Percentiles rank a stretch among this genome's conserved stretches.
Conservation (phyloP, 2,329 filamentous ascomycete genomes). For the Passalora sequoiae region DNA sequence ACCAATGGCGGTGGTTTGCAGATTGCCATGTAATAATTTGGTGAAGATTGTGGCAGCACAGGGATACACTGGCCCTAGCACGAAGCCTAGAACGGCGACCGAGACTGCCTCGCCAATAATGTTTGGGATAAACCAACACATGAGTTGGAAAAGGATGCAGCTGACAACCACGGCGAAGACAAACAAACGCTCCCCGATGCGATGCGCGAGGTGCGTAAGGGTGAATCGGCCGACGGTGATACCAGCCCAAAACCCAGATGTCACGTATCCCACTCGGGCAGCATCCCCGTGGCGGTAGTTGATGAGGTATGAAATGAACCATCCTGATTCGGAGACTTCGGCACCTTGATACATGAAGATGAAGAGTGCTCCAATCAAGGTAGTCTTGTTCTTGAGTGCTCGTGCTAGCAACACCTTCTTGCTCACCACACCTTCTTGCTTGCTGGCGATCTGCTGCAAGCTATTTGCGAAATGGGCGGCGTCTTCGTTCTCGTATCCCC, state of each 20-base stretch:
- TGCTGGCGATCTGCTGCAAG: conserved; percentile 42
- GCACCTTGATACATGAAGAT: conserved; percentile 83
- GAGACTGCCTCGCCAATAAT: conserved; percentile 47
- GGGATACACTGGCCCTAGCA: conserved; percentile 75
- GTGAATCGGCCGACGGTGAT: conserved; percentile 53
- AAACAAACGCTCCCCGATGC: conserved; percentile 64
- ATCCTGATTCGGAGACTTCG: conserved; percentile 77
- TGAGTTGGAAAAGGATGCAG: conserved; percentile 63
- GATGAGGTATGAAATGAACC: conserved; percentile 83
- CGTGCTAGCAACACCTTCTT: conserved; percentile 48
- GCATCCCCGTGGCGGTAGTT: conserved; percentile 65
- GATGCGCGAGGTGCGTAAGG: conserved; percentile 61
- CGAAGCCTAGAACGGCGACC: conserved; percentile 59
- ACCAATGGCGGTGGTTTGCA: conserved; percentile 60
- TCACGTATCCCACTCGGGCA: conserved; percentile 70
- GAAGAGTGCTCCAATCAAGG: conserved; percentile 71
- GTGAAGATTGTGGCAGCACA: conserved; percentile 63
- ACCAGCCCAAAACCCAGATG: conserved; percentile 60
- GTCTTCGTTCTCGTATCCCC: conserved; percentile 61
- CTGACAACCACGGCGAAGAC: conserved; percentile 60
- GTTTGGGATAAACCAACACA: conserved; percentile 57
- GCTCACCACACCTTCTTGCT: conserved; percentile 42
- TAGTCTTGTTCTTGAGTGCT: conserved; percentile 52
- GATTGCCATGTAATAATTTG: conserved; percentile 52
- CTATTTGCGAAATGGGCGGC: conserved; percentile 41